phyloP scores from a whole-genome alignment of 73 alveolate species.

The Diophrys sp. region DNA sequence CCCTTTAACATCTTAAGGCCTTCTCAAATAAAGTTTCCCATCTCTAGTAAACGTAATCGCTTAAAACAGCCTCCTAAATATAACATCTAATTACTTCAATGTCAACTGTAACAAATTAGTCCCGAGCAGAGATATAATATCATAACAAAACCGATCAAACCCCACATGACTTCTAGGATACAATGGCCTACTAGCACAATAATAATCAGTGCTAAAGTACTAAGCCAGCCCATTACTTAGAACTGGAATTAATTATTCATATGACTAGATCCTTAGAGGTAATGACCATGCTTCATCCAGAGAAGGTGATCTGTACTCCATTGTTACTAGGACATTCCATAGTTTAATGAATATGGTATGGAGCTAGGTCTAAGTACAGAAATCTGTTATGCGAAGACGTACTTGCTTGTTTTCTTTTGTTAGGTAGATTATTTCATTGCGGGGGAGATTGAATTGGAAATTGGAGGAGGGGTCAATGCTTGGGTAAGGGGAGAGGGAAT shows the following conservation, averaged over 20 bases:
- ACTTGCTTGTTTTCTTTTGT: conserved; percentile 18
- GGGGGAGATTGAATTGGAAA: not conserved
- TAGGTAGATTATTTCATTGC: not conserved
- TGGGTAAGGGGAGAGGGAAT: not conserved
- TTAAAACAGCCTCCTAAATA: conserved; percentile 17
- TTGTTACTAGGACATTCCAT: conserved; percentile 12
- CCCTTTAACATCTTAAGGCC: not conserved
- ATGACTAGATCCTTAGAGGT: conserved; percentile 4
- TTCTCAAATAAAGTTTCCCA: not conserved
- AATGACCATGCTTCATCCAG: conserved; percentile 3
- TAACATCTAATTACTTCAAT: conserved; percentile 13
- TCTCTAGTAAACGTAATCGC: not conserved
- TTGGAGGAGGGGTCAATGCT: not conserved
- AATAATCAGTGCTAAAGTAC: conserved; percentile 21
- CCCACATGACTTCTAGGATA: conserved; percentile 2
- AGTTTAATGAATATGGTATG: conserved; percentile 21
- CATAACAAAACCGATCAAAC: conserved; percentile 33
- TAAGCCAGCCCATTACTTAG: conserved; percentile 21
- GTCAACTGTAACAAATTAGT: conserved; percentile 3
- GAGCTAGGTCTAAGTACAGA: conserved; percentile 4
- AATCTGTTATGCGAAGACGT: conserved; percentile 22
- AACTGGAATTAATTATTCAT: conserved; percentile 12
- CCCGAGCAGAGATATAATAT: conserved; percentile 25
- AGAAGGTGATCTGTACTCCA: not conserved
- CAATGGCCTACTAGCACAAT: conserved; percentile 19